A percentile compares a stretch with the other conserved stretches of the same genome.
phyloP scores from a whole-genome alignment of 805 yeast genomes.

The Starmerella powellii region DNA sequence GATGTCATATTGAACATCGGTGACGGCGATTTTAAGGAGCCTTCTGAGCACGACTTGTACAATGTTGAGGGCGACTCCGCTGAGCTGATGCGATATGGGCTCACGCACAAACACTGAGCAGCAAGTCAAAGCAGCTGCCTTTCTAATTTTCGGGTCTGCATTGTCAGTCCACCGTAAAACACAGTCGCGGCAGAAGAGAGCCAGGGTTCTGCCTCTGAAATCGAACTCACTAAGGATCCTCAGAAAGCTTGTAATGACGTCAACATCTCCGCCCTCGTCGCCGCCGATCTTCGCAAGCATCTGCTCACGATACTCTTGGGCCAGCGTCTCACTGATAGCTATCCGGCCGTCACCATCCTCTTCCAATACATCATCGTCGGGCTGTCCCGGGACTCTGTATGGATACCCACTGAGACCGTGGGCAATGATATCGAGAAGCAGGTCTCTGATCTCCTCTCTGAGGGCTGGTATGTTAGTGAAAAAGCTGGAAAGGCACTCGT shows the following conservation, averaged over 20 bases:
- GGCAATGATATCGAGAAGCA: constrained; percentile 59
- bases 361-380: constrained; percentile 26
- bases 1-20: constrained; percentile 80
- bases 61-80: constrained; percentile 66
- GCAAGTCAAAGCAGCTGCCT: constrained; percentile 74
- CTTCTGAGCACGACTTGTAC: constrained; percentile 77
- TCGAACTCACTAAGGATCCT: constrained; percentile 63
- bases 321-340: constrained; percentile 30
- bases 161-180: constrained; percentile 77
- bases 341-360: constrained; percentile 10
- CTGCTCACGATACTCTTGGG: constrained; percentile 64
- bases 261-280: constrained; percentile 37
- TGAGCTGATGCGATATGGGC: constrained; percentile 71
- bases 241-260: constrained; percentile 62
- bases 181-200: constrained; percentile 78
- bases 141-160: constrained; percentile 64
- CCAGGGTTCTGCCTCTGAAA: constrained; percentile 61
- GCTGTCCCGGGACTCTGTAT: constrained; percentile 78
- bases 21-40: constrained; percentile 66
- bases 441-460: constrained; percentile 57
- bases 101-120: constrained; percentile 64
- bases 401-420: constrained; percentile 67
- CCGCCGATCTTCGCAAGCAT: constrained; percentile 62
- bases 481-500: constrained; percentile 56
- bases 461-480: constrained; percentile 69